Percentiles rank a stretch among this genome's conserved stretches.
phyloP scores from a whole-genome alignment of 2,329 filamentous ascomycete genomes.

The Phyllosticta ampelicida region DNA sequence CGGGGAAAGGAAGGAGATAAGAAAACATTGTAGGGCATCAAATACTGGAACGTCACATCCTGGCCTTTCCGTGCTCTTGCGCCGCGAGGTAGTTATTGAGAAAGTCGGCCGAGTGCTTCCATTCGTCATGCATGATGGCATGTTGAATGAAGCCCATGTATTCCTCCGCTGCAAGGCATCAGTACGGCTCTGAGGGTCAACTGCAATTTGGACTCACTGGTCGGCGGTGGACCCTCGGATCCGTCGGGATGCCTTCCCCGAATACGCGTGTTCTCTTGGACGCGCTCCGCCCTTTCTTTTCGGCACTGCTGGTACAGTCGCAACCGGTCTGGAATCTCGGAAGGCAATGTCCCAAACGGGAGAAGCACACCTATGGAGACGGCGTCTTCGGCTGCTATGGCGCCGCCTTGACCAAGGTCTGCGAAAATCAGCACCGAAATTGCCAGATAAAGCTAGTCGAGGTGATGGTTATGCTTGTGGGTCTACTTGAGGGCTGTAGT shows the following conservation, averaged over 20 bases:
- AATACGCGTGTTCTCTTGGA: conserved; percentile 48
- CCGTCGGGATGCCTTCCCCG: conserved; percentile 38
- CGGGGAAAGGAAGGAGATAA: too few relatives aligned
- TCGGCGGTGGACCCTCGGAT: conserved; percentile 18
- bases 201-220: conserved; percentile 13
- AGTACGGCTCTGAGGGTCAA: background rate
- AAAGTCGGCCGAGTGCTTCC: background rate
- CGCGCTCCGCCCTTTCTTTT: conserved; percentile 44
- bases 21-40: too few relatives aligned
- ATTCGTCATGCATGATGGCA: background rate
- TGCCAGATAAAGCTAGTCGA: background rate
- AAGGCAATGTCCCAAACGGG: background rate
- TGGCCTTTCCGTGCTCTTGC: background rate
- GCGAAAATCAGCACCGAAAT: background rate
- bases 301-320: conserved; percentile 49
- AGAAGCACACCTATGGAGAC: conserved; percentile 45
- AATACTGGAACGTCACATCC: background rate
- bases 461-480: too few relatives aligned
- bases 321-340: conserved; percentile 34
- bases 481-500: too few relatives aligned
- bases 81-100: background rate
- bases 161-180: background rate
- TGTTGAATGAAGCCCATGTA: background rate
- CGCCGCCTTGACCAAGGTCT: conserved; percentile 52
- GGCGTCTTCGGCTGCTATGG: conserved; percentile 56